Conservation (phyloP, 2,329 filamentous ascomycete genomes). For the Atkinsonella texensis region DNA sequence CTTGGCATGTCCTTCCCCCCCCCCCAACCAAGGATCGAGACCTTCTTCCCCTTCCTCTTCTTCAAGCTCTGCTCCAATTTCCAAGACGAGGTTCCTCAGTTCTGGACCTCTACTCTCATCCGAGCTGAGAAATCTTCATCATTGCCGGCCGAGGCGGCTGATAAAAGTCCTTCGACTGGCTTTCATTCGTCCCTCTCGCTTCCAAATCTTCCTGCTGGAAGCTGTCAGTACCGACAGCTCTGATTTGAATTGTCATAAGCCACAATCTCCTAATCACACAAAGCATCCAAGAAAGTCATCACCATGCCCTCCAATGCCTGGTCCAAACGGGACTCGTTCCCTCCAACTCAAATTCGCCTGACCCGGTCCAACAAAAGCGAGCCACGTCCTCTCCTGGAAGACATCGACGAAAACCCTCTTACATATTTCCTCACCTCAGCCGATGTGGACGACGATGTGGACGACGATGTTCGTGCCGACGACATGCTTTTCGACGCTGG, state of each 20-base stretch:
- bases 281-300: neutral
- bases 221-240: neutral
- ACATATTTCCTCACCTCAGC: conserved; percentile 44
- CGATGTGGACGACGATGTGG: conserved; percentile 26
- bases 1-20: neutral
- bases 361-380: conserved; percentile 22
- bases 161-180: neutral
- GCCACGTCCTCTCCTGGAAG: conserved; percentile 31
- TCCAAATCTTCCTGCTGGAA: neutral
- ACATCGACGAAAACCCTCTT: conserved; percentile 41
- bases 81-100: neutral
- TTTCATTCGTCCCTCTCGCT: conserved; percentile 1
- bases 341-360: conserved; percentile 37
- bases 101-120: neutral
- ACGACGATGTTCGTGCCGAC: conserved; percentile 25
- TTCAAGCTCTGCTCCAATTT: neutral
- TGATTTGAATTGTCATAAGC: neutral
- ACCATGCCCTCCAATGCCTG: conserved; percentile 24
- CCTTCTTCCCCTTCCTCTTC: neutral
- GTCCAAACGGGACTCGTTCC: conserved; percentile 36
- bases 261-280: neutral
- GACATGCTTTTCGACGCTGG: conserved; percentile 45
- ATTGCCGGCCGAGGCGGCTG: conserved; percentile 4
- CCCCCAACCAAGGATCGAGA: neutral
- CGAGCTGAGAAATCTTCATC: conserved; percentile 1